A percentile compares a stretch with the other conserved stretches of the same genome.
Conservation (phyloP, 2,329 filamentous ascomycete species). For the Byssothecium circinans region DNA sequence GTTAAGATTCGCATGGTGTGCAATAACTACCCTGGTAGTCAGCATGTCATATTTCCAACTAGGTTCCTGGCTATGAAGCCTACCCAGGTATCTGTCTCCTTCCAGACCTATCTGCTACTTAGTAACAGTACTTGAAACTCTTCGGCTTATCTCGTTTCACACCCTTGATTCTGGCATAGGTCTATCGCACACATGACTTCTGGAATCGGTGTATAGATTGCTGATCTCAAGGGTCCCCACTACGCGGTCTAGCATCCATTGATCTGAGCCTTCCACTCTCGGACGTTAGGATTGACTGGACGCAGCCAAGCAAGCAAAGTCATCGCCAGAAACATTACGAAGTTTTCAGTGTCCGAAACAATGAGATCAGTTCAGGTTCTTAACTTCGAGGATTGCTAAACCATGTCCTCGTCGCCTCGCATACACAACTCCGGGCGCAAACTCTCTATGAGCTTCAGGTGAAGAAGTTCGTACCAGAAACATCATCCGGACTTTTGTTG, state of each 20-base stretch:
- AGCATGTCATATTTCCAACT: too few species aligned
- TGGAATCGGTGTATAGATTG: slow-evolving; percentile 6
- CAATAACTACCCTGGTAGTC: too few species aligned
- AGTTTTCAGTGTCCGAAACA: not conserved
- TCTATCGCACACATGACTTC: slow-evolving; percentile 1
- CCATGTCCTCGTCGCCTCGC: too few species aligned
- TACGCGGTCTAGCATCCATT: not conserved
- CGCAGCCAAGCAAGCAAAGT: slow-evolving; percentile 9
- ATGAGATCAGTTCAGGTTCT: too few species aligned
- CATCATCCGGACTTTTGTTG: too few species aligned
- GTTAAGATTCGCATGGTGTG: too few species aligned
- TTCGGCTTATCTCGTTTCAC: not conserved
- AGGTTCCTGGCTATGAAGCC: slow-evolving; percentile 9
- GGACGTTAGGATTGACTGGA: slow-evolving; percentile 5
- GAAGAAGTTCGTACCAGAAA: too few species aligned
- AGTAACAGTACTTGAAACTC: not conserved
- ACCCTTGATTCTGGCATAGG: not conserved
- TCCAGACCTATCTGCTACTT: not conserved
- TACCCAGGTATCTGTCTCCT: not conserved
- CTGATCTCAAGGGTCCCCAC: slow-evolving; percentile 8
- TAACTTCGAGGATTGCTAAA: too few species aligned
- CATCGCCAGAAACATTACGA: not conserved
- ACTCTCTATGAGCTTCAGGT: too few species aligned
- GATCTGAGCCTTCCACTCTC: not conserved
- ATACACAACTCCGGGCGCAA: too few species aligned